These are phyloP conservation scores for Verticillium tricorpus DNA, from an alignment of 2,329 filamentous ascomycete genomes.

Conservation along the genomic window DNA sequence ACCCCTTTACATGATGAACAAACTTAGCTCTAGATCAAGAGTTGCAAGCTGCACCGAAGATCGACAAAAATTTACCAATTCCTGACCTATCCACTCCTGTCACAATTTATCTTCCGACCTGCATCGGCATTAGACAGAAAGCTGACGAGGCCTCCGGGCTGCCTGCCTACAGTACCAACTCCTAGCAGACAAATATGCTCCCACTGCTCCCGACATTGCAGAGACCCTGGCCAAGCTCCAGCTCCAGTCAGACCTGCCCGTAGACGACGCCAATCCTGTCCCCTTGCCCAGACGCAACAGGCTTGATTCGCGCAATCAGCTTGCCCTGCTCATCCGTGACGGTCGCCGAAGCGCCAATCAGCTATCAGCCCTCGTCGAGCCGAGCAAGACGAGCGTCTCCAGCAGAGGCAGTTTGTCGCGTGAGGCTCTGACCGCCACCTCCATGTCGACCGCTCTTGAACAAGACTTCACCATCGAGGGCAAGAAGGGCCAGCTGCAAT, in stretches of 20 bases:
- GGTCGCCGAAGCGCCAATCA: slow-evolving; percentile 54
- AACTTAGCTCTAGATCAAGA: slow-evolving; percentile 83
- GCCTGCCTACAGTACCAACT: slow-evolving; percentile 50
- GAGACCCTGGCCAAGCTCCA: slow-evolving; percentile 64
- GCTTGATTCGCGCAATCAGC: slow-evolving; percentile 48
- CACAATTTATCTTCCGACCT: slow-evolving; percentile 7
- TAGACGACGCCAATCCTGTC: slow-evolving; percentile 30
- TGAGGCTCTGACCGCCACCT: slow-evolving; percentile 42
- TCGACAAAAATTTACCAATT: slow-evolving; percentile 44
- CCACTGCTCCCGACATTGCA: slow-evolving; percentile 60
- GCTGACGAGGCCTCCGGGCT: slow-evolving; percentile 11
- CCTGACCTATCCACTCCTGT: slow-evolving; percentile 28
- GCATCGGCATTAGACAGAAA: slow-evolving; percentile 1
- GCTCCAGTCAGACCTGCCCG: slow-evolving; percentile 48
- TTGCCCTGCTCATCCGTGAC: slow-evolving; percentile 60
- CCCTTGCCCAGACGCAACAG: slow-evolving; percentile 48
- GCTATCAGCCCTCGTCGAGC: slow-evolving; percentile 42
- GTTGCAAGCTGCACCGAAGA: slow-evolving; percentile 55
- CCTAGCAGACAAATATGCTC: slow-evolving; percentile 64
- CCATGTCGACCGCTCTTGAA: slow-evolving; percentile 66
- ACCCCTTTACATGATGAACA: slow-evolving; percentile 34
- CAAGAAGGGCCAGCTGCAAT: slow-evolving; percentile 72
- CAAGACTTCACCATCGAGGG: slow-evolving; percentile 88
- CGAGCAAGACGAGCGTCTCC: slow-evolving; percentile 46
- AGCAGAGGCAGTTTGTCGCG: slow-evolving; percentile 43